Conservation (phyloP, 441 rosid species). For the Populus hybrid region DNA sequence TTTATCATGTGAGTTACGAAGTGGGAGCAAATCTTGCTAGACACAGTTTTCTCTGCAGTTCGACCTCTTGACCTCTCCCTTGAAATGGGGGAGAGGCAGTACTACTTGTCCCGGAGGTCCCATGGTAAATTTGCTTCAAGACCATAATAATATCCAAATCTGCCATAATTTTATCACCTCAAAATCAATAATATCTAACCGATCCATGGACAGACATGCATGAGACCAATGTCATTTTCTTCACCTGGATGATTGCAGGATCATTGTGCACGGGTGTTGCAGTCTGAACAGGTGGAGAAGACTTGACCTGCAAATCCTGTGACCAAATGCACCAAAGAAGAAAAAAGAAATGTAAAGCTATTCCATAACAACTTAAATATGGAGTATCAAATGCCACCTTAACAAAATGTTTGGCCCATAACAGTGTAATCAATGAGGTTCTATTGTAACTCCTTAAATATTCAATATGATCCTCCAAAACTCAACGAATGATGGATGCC, state of each 20-base stretch:
- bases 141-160: background rate
- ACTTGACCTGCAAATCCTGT: constrained; percentile 90
- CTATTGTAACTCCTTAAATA: background rate
- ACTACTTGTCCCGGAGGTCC: background rate
- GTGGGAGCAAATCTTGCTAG: background rate
- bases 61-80: background rate
- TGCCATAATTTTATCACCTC: background rate
- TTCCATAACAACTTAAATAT: constrained; percentile 12
- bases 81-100: background rate
- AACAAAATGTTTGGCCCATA: background rate
- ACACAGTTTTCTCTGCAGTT: background rate
- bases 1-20: background rate
- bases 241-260: constrained; percentile 86
- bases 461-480: background rate
- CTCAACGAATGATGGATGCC: background rate
- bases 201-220: background rate
- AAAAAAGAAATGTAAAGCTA: background rate
- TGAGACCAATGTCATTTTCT: background rate
- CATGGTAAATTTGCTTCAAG: background rate
- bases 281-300: constrained; percentile 65
- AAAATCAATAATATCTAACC: background rate
- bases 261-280: constrained; percentile 54
- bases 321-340: constrained; percentile 1
- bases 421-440: background rate
- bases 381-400: constrained; percentile 12